A percentile compares a stretch with the other conserved stretches of the same genome.
Evolutionary conservation across 208 protist species (phyloP).

Genomic region (Phytomonas sp.): DNA sequence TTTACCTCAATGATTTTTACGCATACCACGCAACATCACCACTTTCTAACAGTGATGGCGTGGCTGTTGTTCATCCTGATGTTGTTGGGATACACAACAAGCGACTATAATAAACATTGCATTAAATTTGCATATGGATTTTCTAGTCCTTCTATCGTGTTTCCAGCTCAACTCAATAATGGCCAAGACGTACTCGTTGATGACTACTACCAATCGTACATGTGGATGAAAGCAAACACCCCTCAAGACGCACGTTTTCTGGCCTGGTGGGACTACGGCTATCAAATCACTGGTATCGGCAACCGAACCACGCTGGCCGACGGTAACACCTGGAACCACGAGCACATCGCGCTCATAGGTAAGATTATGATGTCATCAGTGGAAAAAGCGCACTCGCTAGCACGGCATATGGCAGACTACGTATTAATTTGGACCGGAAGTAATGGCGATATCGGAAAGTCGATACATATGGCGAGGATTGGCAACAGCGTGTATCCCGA

Average conservation of each 20-base stretch:
- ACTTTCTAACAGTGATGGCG: too few species aligned
- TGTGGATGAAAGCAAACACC: constrained; percentile 95
- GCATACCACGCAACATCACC: too few species aligned
- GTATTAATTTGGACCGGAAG: constrained; percentile 79
- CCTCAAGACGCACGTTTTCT: constrained; percentile 90
- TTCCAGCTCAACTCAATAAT: constrained; percentile 8
- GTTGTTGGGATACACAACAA: too few species aligned
- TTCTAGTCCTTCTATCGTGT: constrained; percentile 27
- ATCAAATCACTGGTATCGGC: constrained; percentile 96
- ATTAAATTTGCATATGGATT: too few species aligned
- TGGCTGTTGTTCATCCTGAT: too few species aligned
- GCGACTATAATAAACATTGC: too few species aligned
- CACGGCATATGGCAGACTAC: constrained; percentile 95
- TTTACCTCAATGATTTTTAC: too few species aligned
- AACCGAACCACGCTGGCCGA: constrained; percentile 95
- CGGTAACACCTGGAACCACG: constrained; percentile 99
- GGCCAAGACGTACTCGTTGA: constrained; percentile 79
- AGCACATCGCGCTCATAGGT: constrained; percentile 97
- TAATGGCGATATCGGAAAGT: constrained; percentile 46
- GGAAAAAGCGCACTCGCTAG: constrained; percentile 83
- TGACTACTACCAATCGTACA: constrained; percentile 96
- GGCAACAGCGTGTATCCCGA: constrained; percentile 73
- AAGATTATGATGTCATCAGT: constrained; percentile 83
- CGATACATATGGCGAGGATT: constrained; percentile 53
- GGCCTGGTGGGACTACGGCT: constrained; percentile 99